Percentiles rank a stretch among this genome's conserved stretches.
Conservation (phyloP, 495 filamentous ascomycete species). For the Tetracladium setigerum region DNA sequence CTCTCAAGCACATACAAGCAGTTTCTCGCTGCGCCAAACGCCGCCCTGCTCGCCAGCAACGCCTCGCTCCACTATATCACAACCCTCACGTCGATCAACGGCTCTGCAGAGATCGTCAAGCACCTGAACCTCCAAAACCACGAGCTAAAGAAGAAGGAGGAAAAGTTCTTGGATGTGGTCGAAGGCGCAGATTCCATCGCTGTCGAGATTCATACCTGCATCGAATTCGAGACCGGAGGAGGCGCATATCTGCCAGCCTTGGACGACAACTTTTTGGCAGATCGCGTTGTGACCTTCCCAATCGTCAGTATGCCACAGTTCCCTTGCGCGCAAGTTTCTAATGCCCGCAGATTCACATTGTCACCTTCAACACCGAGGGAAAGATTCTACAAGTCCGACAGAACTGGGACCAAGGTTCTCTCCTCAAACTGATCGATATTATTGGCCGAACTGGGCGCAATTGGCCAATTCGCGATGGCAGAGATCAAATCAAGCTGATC, state of each 20-base stretch:
- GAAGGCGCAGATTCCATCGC: conserved; percentile 63
- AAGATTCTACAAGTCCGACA: conserved; percentile 81
- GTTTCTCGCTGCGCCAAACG: conserved; percentile 65
- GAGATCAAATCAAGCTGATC: conserved; percentile 75
- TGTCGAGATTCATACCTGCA: conserved; percentile 70
- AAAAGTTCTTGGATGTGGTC: conserved; percentile 63
- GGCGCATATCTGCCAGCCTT: conserved; percentile 83
- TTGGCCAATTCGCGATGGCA: conserved; percentile 90
- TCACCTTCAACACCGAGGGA: conserved; percentile 66
- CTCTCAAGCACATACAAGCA: conserved; percentile 64
- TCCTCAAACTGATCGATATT: conserved; percentile 87
- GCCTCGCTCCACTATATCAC: conserved; percentile 88
- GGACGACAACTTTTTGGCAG: conserved; percentile 90
- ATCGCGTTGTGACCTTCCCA: conserved; percentile 72
- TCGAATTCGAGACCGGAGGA: conserved; percentile 75
- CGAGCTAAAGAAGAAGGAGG: conserved; percentile 69
- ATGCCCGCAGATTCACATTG: conserved; percentile 72
- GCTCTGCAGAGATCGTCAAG: conserved; percentile 64
- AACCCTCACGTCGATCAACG: conserved; percentile 67
- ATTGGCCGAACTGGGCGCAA: conserved; percentile 82
- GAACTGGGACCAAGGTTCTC: conserved; percentile 90
- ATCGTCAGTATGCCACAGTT: conserved; percentile 53
- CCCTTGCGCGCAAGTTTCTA: conserved; percentile 12
- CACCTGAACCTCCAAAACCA: conserved; percentile 61
- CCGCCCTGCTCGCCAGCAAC: conserved; percentile 55